Conservation (phyloP, 768 basidiomycete species). For the Leccinum boreale region DNA sequence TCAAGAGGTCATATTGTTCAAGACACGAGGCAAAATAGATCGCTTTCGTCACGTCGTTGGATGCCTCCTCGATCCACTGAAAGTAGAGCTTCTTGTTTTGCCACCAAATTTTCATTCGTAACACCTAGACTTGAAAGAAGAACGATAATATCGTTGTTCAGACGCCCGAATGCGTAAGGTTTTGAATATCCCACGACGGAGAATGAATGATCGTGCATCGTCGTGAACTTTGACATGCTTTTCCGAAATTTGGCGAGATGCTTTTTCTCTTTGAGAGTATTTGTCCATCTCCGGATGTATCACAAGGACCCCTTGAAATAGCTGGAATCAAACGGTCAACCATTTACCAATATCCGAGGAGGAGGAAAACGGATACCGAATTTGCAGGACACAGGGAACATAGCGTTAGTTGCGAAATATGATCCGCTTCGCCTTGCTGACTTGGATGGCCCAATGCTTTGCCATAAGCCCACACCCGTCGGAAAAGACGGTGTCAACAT, state of each 20-base stretch:
- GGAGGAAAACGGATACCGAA: conserved; percentile 39
- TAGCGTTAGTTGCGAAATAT: conserved; percentile 55
- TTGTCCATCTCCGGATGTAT: conserved; percentile 57
- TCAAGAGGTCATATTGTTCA: conserved; percentile 47
- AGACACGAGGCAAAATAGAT: conserved; percentile 56
- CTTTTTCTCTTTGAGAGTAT: conserved; percentile 27
- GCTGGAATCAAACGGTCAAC: conserved; percentile 29
- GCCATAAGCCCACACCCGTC: conserved; percentile 71
- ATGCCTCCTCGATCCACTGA: conserved; percentile 52
- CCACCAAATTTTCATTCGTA: conserved; percentile 47
- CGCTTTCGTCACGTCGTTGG: conserved; percentile 45
- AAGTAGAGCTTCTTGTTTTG: conserved; percentile 59
- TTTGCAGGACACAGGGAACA: conserved; percentile 61
- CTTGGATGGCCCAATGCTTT: conserved; percentile 43
- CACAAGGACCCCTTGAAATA: conserved; percentile 72
- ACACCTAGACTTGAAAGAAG: conserved; percentile 64
- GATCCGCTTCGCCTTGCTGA: conserved; percentile 53
- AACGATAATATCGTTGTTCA: conserved; percentile 70
- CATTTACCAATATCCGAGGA: background rate
- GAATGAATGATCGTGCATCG: conserved; percentile 55
- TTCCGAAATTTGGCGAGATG: conserved; percentile 56
- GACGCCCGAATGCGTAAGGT: conserved; percentile 60
- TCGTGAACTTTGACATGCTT: conserved; percentile 69
- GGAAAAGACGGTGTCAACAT: conserved; percentile 57
- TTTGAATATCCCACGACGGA: conserved; percentile 64